Percentiles rank a stretch among this genome's conserved stretches.
phyloP scores from a whole-genome alignment of 257 asterid genomes.

The Henckelia pumila region DNA sequence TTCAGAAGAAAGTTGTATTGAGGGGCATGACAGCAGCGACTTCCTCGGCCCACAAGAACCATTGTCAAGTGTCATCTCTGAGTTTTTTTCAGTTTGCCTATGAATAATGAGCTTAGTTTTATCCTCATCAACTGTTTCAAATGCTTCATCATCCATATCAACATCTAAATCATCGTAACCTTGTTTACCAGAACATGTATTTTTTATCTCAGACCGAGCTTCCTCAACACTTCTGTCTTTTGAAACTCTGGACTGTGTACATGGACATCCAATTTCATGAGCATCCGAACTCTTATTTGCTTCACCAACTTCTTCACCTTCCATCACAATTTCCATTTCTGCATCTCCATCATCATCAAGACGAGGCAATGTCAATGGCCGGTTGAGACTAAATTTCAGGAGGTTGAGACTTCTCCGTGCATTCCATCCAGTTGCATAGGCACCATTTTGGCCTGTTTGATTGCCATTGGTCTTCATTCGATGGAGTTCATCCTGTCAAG shows the following conservation, averaged over 20 bases:
- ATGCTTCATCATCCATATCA: constrained; percentile 65
- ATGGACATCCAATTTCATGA: neutral
- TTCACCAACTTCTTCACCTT: constrained; percentile 26
- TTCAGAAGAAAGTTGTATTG: constrained; percentile 32
- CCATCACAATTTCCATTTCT: constrained; percentile 89
- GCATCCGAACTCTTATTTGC: neutral
- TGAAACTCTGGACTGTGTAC: constrained; percentile 24
- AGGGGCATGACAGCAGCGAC: constrained; percentile 25
- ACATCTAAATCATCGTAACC: constrained; percentile 56
- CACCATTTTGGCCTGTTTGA: constrained; percentile 56
- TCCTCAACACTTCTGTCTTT: constrained; percentile 27
- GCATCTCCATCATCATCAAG: constrained; percentile 82
- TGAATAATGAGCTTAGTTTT: constrained; percentile 24
- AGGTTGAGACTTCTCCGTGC: constrained; percentile 91
- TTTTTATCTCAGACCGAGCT: neutral
- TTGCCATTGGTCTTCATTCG: constrained; percentile 65
- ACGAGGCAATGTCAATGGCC: constrained; percentile 65
- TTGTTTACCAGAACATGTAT: constrained; percentile 29
- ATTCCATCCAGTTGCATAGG: constrained; percentile 73
- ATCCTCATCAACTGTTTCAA: constrained; percentile 41
- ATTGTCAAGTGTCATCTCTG: constrained; percentile 16
- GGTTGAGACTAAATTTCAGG: constrained; percentile 85
- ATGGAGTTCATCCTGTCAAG: constrained; percentile 64
- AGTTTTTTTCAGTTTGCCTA: constrained; percentile 10
- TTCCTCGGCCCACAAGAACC: constrained; percentile 28